Percentiles rank a stretch among this genome's conserved stretches.
phyloP scores from a whole-genome alignment of 805 yeast genomes.

The Lipomyces yamanashiensis region DNA sequence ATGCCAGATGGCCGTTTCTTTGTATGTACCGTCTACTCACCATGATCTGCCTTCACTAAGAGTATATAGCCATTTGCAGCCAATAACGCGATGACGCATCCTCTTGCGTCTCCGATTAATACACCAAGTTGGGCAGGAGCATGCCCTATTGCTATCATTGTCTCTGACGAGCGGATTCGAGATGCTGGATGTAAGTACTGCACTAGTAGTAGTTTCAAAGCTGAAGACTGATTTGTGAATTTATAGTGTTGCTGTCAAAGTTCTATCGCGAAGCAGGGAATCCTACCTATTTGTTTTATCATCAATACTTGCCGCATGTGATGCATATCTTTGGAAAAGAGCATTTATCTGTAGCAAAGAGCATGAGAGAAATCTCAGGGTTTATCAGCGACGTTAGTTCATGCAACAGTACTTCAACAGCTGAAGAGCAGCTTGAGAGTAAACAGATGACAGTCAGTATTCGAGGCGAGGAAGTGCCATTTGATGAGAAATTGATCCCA shows the following conservation, averaged over 20 bases:
- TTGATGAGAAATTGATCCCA: conserved; percentile 11
- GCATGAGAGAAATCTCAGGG: conserved; percentile 7
- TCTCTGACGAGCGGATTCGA: conserved; percentile 29
- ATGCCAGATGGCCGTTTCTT: conserved; percentile 21
- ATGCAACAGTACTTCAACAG: neutral
- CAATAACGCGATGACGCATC: conserved; percentile 32
- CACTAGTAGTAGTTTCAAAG: neutral
- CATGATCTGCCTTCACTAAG: too few species aligned
- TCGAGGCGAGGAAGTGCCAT: conserved; percentile 18
- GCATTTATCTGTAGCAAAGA: conserved; percentile 28
- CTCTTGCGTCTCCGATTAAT: conserved; percentile 32
- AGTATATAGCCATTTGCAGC: conserved; percentile 22
- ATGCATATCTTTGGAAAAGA: conserved; percentile 27
- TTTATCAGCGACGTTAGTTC: conserved; percentile 21
- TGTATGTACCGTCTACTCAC: conserved; percentile 11
- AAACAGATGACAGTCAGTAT: conserved; percentile 5
- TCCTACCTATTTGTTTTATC: conserved; percentile 22
- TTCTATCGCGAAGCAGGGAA: conserved; percentile 27
- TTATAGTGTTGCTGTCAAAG: conserved; percentile 19
- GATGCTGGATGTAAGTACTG: conserved; percentile 24
- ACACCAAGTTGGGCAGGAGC: conserved; percentile 31
- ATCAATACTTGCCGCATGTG: conserved; percentile 32
- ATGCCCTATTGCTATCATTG: conserved; percentile 23
- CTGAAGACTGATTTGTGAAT: neutral
- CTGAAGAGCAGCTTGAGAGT: conserved; percentile 12